phyloP scores from a whole-genome alignment of 257 asterid species.

The Cordia subcordata region DNA sequence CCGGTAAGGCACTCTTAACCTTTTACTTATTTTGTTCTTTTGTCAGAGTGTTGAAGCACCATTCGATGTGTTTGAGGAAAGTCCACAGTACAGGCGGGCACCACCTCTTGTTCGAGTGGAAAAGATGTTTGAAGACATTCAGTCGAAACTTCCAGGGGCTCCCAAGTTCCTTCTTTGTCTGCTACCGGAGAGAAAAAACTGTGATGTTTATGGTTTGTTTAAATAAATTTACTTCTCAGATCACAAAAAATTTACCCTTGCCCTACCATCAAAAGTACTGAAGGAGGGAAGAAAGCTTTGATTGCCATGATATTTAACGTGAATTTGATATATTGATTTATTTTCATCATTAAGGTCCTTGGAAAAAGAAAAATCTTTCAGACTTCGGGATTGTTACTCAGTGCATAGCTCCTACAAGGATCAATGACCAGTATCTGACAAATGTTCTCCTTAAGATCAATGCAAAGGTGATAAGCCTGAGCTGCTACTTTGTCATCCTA shows the following conservation, averaged over 20 bases:
- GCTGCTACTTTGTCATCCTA: not conserved
- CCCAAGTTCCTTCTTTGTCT: slow-evolving; percentile 77
- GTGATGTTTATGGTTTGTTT: slow-evolving; percentile 68
- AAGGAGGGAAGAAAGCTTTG: too few relatives aligned
- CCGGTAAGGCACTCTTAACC: not conserved
- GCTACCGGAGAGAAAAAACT: slow-evolving; percentile 80
- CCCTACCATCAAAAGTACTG: not conserved
- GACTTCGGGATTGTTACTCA: slow-evolving; percentile 84
- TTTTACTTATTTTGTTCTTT: not conserved
- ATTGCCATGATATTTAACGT: not conserved
- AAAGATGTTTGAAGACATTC: slow-evolving; percentile 63
- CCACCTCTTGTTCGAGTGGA: slow-evolving; percentile 75
- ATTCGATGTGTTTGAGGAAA: slow-evolving; percentile 60
- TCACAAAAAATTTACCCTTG: not conserved
- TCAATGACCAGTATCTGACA: slow-evolving; percentile 76
- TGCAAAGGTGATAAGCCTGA: slow-evolving; percentile 56
- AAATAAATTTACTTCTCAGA: not conserved
- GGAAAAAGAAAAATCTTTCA: slow-evolving; percentile 74
- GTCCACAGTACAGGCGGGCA: slow-evolving; percentile 53
- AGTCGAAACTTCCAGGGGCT: slow-evolving; percentile 63
- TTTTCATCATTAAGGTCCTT: slow-evolving; percentile 52
- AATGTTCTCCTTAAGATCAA: slow-evolving; percentile 76
- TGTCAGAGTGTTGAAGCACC: slow-evolving; percentile 64
- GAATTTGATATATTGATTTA: not conserved
- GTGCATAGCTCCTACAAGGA: slow-evolving; percentile 65